Conservation (phyloP, 1,139 yeast genomes). For the Suhomyces panamericanus region DNA sequence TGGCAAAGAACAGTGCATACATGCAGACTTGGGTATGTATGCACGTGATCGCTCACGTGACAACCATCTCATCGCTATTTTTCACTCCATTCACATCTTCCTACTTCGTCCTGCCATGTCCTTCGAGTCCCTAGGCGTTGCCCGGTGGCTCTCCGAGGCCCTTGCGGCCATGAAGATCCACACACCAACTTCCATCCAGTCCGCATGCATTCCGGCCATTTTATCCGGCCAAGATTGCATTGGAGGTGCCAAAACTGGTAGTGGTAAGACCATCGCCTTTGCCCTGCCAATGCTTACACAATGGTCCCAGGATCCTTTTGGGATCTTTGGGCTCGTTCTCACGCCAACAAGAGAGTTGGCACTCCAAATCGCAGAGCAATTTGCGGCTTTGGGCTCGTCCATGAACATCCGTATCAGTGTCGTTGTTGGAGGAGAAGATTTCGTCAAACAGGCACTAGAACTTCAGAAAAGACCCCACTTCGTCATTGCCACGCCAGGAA, state of each 20-base stretch:
- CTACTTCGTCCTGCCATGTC: slow-evolving; percentile 24
- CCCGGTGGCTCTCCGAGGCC: slow-evolving; percentile 85
- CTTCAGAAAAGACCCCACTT: slow-evolving; percentile 87
- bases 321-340: slow-evolving; percentile 81
- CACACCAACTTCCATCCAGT: slow-evolving; percentile 83
- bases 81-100: not conserved
- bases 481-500: slow-evolving; percentile 95
- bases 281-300: slow-evolving; percentile 93
- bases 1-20: not conserved
- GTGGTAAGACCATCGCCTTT: slow-evolving; percentile 97
- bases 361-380: slow-evolving; percentile 94
- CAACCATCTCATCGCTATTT: slow-evolving; percentile 5
- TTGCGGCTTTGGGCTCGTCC: slow-evolving; percentile 85
- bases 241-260: slow-evolving; percentile 98
- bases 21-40: no score
- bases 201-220: slow-evolving; percentile 85
- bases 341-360: slow-evolving; percentile 98
- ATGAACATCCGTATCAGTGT: slow-evolving; percentile 82
- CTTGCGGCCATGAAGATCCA: slow-evolving; percentile 77
- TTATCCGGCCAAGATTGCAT: slow-evolving; percentile 85
- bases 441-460: slow-evolving; percentile 79
- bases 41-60: slow-evolving; percentile 3
- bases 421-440: slow-evolving; percentile 93
- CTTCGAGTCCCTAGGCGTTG: slow-evolving; percentile 70
- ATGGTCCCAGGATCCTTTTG: slow-evolving; percentile 95